Base-by-base conservation (phyloP, 75 land plant genomes). In the Sequoiadendron giganteum region DNA sequence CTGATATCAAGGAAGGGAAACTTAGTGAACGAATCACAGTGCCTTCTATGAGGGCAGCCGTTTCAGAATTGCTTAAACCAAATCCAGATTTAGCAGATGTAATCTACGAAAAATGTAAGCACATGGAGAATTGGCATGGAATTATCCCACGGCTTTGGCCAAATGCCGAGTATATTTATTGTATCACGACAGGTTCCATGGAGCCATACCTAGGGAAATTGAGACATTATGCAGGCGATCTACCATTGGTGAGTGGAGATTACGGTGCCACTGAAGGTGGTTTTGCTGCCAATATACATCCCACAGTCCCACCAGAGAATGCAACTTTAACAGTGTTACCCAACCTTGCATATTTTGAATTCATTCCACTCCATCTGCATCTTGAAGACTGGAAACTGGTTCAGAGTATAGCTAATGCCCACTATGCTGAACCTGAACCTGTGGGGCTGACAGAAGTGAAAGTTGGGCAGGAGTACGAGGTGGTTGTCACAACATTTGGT, bases 401-500 rank as follows among this genome's bases (percentile, higher is more conserved):
- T 81, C 21, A 81, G n/a, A 81, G 11, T 81, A 49, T 81, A 81
- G 83, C 83, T 40, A 25, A 19, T 65, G 83, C 87, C 58, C 36
- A 70, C 86, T 78, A 30, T 82, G 25, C 43, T 25, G 43, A 78
- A 39, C 3, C 80, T 0, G 78, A 91, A 32, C 94, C 97, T 11
- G 86, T 95, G 36, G 94, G 95, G 1, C 81, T 97, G 18, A 91
- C 95, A 70, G 95, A 96, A 45, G 95, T 97, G 55, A 76, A 94
- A 88, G 85, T 96, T 36, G 98, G 97, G 1, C 91, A 95, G 85
- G 94, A 96, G 88, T 97, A 97, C 91, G 99, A 97, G 85, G 87
- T 97, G 34, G 85, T 96, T 21, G 32, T 96, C 84, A 97, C 99
- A 43, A 97, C 86, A 86, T 86, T 84, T 88, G 90, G 95, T 85